These are phyloP conservation scores for Hypoxylon rickii DNA, from an alignment of 495 filamentous ascomycete species.

Conservation along the genomic window DNA sequence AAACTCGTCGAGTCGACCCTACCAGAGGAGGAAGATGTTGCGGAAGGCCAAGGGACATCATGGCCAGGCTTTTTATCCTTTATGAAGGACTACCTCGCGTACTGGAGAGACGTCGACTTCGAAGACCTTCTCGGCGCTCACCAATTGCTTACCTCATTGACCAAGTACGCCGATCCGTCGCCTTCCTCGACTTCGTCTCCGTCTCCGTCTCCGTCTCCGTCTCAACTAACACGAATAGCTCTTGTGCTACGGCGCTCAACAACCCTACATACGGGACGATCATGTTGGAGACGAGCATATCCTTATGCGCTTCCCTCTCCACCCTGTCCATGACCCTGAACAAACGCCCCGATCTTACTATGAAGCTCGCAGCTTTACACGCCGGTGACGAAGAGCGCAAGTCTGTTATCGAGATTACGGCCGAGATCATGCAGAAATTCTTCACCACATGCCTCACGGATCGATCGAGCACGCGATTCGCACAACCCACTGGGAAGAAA, in stretches of 20 bases:
- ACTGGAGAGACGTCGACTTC: slow-evolving; percentile 77
- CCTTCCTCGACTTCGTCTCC: background rate
- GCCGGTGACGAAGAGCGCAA: slow-evolving; percentile 61
- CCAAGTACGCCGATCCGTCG: slow-evolving; percentile 60
- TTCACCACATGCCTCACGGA: slow-evolving; percentile 92
- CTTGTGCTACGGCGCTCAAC: slow-evolving; percentile 78
- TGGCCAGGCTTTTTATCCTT: slow-evolving; percentile 79
- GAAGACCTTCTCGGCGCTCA: slow-evolving; percentile 76
- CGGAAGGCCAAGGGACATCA: slow-evolving; percentile 58
- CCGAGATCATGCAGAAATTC: slow-evolving; percentile 84
- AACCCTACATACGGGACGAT: slow-evolving; percentile 77
- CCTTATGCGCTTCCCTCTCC: slow-evolving; percentile 74
- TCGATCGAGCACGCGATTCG: slow-evolving; percentile 63
- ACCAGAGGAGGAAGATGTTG: slow-evolving; percentile 50
- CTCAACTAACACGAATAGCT: slow-evolving; percentile 47
- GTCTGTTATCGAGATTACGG: slow-evolving; percentile 80
- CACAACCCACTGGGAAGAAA: slow-evolving; percentile 78
- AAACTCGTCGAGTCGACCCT: slow-evolving; percentile 62
- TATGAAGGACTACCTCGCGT: slow-evolving; percentile 76
- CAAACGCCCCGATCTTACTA: slow-evolving; percentile 70
- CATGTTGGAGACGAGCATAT: slow-evolving; percentile 76
- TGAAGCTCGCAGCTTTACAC: slow-evolving; percentile 54
- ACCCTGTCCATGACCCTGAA: slow-evolving; percentile 81
- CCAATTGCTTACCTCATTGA: slow-evolving; percentile 68
- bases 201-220: background rate